Conservation (phyloP, 306 rosid species). For the Malus sylvestris region DNA sequence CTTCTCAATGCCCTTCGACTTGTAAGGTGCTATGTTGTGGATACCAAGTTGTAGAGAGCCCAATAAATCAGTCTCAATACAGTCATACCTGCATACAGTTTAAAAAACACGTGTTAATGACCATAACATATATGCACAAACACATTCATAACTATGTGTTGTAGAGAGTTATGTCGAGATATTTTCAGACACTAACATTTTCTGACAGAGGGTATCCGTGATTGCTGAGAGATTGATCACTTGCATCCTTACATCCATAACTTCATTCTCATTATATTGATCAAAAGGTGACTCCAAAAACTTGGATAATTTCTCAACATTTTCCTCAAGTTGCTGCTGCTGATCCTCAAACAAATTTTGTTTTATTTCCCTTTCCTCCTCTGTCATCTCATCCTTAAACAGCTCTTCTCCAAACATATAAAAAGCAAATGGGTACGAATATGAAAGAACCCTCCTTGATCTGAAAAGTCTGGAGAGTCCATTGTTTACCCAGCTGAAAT, state of each 20-base stretch:
- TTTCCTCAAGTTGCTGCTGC: constrained; percentile 93
- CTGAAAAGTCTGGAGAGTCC: constrained; percentile 83
- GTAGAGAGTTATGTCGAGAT: not conserved
- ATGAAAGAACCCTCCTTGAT: constrained; percentile 92
- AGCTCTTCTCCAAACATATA: constrained; percentile 96
- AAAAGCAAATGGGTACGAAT: constrained; percentile 94
- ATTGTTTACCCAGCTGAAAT: constrained; percentile 79
- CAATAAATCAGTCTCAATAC: constrained; percentile 85
- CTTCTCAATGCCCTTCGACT: constrained; percentile 85
- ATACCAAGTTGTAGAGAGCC: constrained; percentile 55
- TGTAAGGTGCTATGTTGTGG: constrained; percentile 85
- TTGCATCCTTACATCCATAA: constrained; percentile 64
- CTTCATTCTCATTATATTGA: constrained; percentile 42
- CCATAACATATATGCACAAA: not conserved
- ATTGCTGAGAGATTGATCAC: constrained; percentile 58
- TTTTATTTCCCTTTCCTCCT: constrained; percentile 60
- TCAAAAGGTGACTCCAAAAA: constrained; percentile 76
- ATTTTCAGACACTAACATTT: constrained; percentile 48
- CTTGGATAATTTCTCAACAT: constrained; percentile 85
- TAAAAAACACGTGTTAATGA: not conserved
- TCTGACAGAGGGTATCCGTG: constrained; percentile 66
- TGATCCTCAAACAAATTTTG: constrained; percentile 95
- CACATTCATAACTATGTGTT: not conserved
- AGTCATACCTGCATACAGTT: constrained; percentile 70
- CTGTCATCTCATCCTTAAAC: constrained; percentile 71